Conservation (phyloP, 176 grass and related monocot genomes). For the Musa schizocarpa region DNA sequence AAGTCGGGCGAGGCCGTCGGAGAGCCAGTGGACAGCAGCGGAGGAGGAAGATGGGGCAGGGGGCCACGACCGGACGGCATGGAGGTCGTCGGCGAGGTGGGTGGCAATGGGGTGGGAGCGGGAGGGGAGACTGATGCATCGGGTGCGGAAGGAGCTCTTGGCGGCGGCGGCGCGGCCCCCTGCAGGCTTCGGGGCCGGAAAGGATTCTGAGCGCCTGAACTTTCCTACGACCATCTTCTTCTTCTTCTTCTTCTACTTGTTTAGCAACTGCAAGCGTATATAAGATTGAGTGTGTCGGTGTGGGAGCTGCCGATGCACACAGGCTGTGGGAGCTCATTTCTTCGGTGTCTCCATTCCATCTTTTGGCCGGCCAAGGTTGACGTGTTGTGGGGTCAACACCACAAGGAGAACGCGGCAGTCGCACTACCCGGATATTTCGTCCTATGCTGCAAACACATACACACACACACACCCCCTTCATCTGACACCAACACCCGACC, state of each 20-base stretch:
- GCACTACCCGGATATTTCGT: no score
- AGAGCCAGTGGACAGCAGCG: background rate
- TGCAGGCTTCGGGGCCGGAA: background rate
- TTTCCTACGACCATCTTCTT: background rate
- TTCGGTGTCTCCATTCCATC: no score
- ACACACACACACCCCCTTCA: no score
- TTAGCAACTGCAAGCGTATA: background rate
- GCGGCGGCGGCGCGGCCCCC: background rate
- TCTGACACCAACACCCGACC: no score
- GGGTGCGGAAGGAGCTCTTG: slow-evolving; percentile 5
- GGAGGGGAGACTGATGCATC: slow-evolving; percentile 3
- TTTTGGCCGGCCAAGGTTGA: no score
- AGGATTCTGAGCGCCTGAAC: background rate
- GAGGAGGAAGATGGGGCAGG: background rate
- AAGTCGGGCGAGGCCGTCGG: background rate
- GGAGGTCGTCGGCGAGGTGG: slow-evolving; percentile 1
- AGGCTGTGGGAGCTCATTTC: no score
- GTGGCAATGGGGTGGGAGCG: slow-evolving; percentile 10
- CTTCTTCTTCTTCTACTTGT: background rate
- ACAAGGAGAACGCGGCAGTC: no score
- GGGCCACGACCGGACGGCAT: slow-evolving; percentile 1
- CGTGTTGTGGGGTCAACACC: no score
- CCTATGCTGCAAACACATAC: no score
- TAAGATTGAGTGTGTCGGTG: no score
- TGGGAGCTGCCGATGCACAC: no score